Evolutionary conservation across 768 basidiomycete species (phyloP), one percentile per base, ranked within the genome.

Genomic region (Lentinula boryana): DNA sequence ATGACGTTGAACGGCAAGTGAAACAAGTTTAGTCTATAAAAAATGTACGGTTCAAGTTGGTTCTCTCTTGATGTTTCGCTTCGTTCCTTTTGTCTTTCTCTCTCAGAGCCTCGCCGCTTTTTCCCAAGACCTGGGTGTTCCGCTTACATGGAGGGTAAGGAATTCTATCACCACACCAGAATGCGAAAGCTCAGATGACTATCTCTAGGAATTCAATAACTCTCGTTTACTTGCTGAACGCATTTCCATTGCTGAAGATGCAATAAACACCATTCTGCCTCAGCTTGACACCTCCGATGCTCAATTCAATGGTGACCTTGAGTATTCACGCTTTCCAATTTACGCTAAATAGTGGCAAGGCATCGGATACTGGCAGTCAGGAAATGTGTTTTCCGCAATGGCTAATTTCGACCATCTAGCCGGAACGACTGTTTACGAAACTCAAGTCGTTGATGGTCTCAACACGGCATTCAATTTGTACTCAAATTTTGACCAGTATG

Each of bases 291-390:
- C 71, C 7, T 68, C 66, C 9, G 76, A 65, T 48, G 80, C 71
- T 1, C 72, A 79, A 62, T 81, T 81, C 68, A 76, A 76, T 60
- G 78, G 80, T 74, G 54, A 38, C 9, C 3, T 5, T 50, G 9
- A 71, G 63, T 12, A 4, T 38, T 36, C 15, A 35, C 15, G 33
- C 18, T 27, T 27, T 23, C 3, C 15, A 46, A 32, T 16, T 9
- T 18, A 7, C 21, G 12, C 18, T 27, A 6, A 35, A 48, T 18
- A 13, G 4, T 32, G 38, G 36, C 6, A 51, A 81, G 82, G 77
- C 7, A 76, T 84, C 43, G 75, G 79, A 43, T 83, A 75, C 61
- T 83, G 82, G 82, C 80, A 82, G 63, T 71, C 79, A 35, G 82
- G 73, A 2, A 84, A 83, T 57, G 80, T 77, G 12, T 79, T 73